phyloP scores from a whole-genome alignment of 768 basidiomycete genomes.

The Mycena albidolilacea region DNA sequence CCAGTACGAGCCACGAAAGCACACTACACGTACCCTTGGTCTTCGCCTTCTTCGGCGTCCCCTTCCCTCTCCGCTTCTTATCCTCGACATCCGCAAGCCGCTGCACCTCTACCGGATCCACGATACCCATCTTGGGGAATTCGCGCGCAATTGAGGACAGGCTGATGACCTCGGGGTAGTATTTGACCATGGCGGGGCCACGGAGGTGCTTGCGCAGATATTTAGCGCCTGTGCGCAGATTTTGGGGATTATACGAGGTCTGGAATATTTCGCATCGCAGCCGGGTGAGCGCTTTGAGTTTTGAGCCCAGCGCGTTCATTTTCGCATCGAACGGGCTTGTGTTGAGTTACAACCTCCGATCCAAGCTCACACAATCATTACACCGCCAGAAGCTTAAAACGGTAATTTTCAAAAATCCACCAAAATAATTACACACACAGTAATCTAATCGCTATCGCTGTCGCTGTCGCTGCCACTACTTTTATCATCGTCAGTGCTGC shows the following conservation, averaged over 20 bases:
- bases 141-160: constrained; percentile 65
- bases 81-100: constrained; percentile 78
- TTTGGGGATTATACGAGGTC: constrained; percentile 89
- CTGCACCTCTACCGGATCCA: constrained; percentile 77
- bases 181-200: constrained; percentile 88
- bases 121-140: constrained; percentile 72
- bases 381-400: constrained; percentile 2
- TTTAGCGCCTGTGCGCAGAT: constrained; percentile 90
- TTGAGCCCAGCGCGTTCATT: constrained; percentile 21
- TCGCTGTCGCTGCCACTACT: constrained; percentile 70
- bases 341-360: not conserved
- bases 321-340: not conserved
- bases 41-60: constrained; percentile 86
- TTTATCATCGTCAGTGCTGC: constrained; percentile 65
- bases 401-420: constrained; percentile 18
- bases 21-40: constrained; percentile 60
- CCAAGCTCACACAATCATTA: constrained; percentile 13
- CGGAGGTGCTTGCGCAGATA: constrained; percentile 87
- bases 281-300: constrained; percentile 62
- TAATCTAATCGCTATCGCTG: constrained; percentile 63
- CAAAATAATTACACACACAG: constrained; percentile 16
- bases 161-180: constrained; percentile 80
- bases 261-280: constrained; percentile 85
- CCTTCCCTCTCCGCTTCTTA: constrained; percentile 84
- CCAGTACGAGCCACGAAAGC: not conserved